Evolutionary conservation across 2,329 filamentous ascomycete species (phyloP), one percentile per base, ranked within the genome.

Genomic region (Aspergillus sp.): DNA sequence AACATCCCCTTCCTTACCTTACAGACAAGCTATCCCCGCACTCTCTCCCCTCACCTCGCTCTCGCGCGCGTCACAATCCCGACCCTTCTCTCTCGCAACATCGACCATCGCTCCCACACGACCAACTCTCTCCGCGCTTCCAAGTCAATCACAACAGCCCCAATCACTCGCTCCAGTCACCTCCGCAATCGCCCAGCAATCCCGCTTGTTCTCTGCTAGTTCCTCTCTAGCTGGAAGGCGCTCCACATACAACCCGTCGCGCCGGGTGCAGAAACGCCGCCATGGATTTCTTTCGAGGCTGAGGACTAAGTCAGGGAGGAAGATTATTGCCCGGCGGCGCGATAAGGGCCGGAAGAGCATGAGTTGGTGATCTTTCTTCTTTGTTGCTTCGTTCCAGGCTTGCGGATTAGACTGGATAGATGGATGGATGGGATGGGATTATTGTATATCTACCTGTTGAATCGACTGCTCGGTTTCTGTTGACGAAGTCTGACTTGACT

Each of bases 231-330:
- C 69, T 46, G 77, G 68, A 24, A 75, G 73, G 50, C 78, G 85
- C 61, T 73, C 81, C 57, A 87, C 85, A 42, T 87, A 79, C 66
- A 82, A 83, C 55, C 84, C 84, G 9, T 85, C 81, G 51, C 82
- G 86, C 61, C 68, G 80, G 45, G 82, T 86, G 42, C 78, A 86
- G 69, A 88, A 87, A 75, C 77, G 85, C 61, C 78, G 85, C 65
- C 82, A 85, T 73, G 85, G 85, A 2, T 87, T 86, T 66, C 68
- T 87, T 59, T 74, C 80, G 9, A 71, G 85, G 64, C 62, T 85
- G 60, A 76, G 76, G 66, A 78, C 77, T 20, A 78, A 80, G 66
- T 82, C 78, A 51, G 85, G 85, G 22, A 73, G 81, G 66, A 79
- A 79, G 70, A 75, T 81, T 49, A 63, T 88, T 62, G 79, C 78